Percentiles rank a stretch among this genome's conserved stretches.
Evolutionary conservation across 208 protist genomes (phyloP).

Genomic region (Kentomonas sorsogonicus): DNA sequence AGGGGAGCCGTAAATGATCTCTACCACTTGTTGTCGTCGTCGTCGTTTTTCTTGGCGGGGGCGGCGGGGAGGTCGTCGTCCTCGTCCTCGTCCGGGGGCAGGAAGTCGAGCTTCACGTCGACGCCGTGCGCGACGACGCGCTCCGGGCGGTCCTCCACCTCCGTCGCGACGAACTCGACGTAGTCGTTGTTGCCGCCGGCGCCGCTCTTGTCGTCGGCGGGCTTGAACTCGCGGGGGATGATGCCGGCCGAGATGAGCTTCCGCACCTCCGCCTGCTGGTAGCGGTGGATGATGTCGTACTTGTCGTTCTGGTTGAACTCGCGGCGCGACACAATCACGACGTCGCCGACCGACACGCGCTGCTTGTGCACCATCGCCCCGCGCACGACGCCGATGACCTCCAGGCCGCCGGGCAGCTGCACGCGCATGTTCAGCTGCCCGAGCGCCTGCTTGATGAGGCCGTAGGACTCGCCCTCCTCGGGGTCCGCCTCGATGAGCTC

Average conservation of each 20-base stretch:
- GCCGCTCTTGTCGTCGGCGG: constrained; percentile 58
- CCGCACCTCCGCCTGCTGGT: constrained; percentile 64
- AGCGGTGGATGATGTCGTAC: constrained; percentile 85
- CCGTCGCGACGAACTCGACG: constrained; percentile 60
- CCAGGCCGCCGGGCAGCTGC: constrained; percentile 62
- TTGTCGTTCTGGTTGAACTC: constrained; percentile 76
- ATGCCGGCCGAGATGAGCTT: constrained; percentile 66
- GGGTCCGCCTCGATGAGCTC: constrained; percentile 93
- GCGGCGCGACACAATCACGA: constrained; percentile 75
- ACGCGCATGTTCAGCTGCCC: constrained; percentile 97
- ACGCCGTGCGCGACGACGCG: constrained; percentile 51
- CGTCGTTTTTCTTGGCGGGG: constrained; percentile 49
- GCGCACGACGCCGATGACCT: constrained; percentile 75
- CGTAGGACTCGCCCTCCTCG: constrained; percentile 98
- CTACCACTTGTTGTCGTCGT: no score
- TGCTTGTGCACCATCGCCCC: constrained; percentile 85
- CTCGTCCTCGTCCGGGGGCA: constrained; percentile 65
- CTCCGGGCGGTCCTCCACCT: constrained; percentile 39
- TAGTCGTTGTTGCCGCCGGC: constrained; percentile 53
- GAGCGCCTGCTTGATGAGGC: constrained; percentile 94
- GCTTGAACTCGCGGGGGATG: constrained; percentile 82
- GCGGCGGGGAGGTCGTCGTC: constrained; percentile 64
- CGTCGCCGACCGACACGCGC: constrained; percentile 71
- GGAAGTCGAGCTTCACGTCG: constrained; percentile 39
- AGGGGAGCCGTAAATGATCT: no score